These are phyloP conservation scores for Hanseniaspora osmophila DNA, from an alignment of 805 yeast species.

Conservation along the genomic window DNA sequence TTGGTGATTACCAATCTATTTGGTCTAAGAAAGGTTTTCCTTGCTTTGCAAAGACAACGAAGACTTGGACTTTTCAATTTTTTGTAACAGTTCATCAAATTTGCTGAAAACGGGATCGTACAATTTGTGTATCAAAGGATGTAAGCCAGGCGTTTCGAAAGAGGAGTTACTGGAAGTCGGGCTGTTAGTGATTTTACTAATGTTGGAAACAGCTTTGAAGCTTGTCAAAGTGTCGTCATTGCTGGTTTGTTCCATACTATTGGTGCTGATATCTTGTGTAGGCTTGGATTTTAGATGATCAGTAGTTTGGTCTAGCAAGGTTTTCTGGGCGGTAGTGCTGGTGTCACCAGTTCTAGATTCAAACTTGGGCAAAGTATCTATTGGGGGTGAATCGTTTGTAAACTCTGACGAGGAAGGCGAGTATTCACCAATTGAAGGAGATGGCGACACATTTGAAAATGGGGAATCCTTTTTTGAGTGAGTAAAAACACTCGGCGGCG, in stretches of 20 bases:
- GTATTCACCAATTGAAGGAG: conserved; percentile 32
- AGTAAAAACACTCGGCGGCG: conserved; percentile 18
- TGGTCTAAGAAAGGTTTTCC: background rate
- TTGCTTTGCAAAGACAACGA: background rate
- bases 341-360: conserved; percentile 4
- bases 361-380: conserved; percentile 9
- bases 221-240: background rate
- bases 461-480: conserved; percentile 15
- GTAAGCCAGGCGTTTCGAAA: conserved; percentile 14
- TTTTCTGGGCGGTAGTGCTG: conserved; percentile 7
- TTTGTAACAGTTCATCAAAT: conserved; percentile 24
- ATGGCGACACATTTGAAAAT: conserved; percentile 6
- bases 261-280: background rate
- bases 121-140: conserved; percentile 36
- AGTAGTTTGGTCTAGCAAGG: no score
- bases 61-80: conserved; percentile 9
- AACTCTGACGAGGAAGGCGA: conserved; percentile 34
- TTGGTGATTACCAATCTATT: background rate
- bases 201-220: conserved; percentile 28
- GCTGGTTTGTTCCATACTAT: background rate
- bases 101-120: conserved; percentile 45
- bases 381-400: conserved; percentile 27
- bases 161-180: conserved; percentile 1
- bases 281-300: no score
- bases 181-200: conserved; percentile 19